Percentiles rank a stretch among this genome's conserved stretches.
phyloP scores from a whole-genome alignment of 129 eudicot genomes.

The Lactuca saligna region DNA sequence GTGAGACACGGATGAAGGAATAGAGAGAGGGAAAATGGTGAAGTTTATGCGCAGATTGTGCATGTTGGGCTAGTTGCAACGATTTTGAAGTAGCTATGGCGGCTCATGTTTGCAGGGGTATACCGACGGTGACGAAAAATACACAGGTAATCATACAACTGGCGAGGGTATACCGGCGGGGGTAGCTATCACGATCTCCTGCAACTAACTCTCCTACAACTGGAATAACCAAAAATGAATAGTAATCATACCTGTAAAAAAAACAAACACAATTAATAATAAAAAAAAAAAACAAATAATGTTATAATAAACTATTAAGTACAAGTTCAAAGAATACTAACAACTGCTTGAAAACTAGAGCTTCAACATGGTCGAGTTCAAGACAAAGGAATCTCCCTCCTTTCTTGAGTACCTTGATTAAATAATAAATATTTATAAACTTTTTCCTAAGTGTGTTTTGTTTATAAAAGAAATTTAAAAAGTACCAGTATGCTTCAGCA shows the following conservation, averaged over 20 bases:
- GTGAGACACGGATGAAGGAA: no score
- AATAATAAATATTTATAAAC: not conserved
- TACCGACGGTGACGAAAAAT: no score
- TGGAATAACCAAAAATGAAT: slow-evolving; percentile 90
- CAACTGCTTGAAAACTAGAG: slow-evolving; percentile 83
- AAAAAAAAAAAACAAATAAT: no score
- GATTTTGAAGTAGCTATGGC: no score
- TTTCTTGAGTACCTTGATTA: slow-evolving; percentile 71
- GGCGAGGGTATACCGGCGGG: no score
- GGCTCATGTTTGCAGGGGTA: no score
- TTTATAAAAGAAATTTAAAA: not conserved
- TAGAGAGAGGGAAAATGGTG: no score
- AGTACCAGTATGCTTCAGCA: slow-evolving; percentile 85
- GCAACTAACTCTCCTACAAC: slow-evolving; percentile 83
- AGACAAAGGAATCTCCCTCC: slow-evolving; percentile 99
- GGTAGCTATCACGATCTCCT: slow-evolving; percentile 84
- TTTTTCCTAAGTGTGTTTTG: no score
- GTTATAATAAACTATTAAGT: not conserved
- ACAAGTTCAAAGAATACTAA: slow-evolving; percentile 40
- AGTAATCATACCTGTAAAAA: slow-evolving; percentile 69
- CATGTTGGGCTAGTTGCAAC: no score
- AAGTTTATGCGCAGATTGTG: no score
- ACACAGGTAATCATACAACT: no score
- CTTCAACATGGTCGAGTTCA: slow-evolving; percentile 91
- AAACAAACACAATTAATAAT: not conserved